Evolutionary conservation across 1,284 basidiomycete species (phyloP), one percentile per base, ranked within the genome.

Genomic region (Papiliotrema flavescens): DNA sequence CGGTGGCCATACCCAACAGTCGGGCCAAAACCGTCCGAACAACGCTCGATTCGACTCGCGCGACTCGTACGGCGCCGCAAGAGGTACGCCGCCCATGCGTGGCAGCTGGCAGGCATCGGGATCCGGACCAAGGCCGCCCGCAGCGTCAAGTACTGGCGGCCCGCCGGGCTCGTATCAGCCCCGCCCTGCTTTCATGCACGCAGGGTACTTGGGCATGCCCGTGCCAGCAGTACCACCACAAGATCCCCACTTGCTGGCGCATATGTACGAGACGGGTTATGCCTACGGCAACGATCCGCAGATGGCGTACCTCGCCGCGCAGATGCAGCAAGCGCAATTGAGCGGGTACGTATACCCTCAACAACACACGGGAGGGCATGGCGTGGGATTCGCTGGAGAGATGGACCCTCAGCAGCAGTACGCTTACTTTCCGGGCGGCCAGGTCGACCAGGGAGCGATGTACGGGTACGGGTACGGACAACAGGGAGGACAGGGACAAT

Each of bases 401-500:
- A 32, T 32, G 28, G 28, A 32, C 11, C 6, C 28, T 32, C 28
- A 32, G 28, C 28, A 44, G 28, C 26, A 26, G 24, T 47, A 44
- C 14, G 47, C 13, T 13, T 32, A 32, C 28, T 11, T 6, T 5
- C 28, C 5, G 28, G 28, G 28, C 11, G 28, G 6, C 6, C 28
- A 32, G 28, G 28, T 32, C 28, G 28, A 32, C 11, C 28, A 32
- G 28, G 28, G 28, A 32, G 28, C 28, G 28, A 32, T 32, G 28
- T 32, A 49, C 20, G 51, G 45, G 24, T 19, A 37, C 14, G 51
- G 51, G 6, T 37, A 51, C n/a, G 49, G 41, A 5, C 54, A 54
- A 34, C 45, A 49, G 19, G 45, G 51, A 24, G 54, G 55, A 24
- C 53, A 55, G 28, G 50, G 49, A 24, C 37, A 45, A 35, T 35